A percentile compares a stretch with the other conserved stretches of the same genome.
These are phyloP conservation scores for Oligophagozyma castellii DNA, from an alignment of 1,139 yeast species.

Conservation along the genomic window DNA sequence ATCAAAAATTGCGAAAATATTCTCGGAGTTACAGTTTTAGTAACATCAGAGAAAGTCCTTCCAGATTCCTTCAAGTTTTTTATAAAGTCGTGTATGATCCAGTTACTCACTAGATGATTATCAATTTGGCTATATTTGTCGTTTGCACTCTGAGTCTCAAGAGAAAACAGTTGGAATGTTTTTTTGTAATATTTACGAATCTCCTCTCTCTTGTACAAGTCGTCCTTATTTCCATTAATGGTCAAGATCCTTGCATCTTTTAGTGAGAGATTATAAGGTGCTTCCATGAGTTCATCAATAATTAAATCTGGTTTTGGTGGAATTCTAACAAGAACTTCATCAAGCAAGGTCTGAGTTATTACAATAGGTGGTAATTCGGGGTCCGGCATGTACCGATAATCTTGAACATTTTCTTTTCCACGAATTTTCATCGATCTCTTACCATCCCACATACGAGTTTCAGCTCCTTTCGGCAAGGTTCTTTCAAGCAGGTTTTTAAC, in stretches of 20 bases:
- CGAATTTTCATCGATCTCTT: conserved; percentile 48
- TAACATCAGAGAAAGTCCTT: conserved; percentile 26
- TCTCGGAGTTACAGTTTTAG: conserved; percentile 25
- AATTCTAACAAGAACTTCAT: conserved; percentile 28
- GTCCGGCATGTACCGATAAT: conserved; percentile 90
- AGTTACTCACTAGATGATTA: conserved; percentile 28
- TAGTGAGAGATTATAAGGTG: conserved; percentile 46
- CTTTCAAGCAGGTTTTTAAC: conserved; percentile 28
- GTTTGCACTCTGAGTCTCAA: conserved; percentile 11
- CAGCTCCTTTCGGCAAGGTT: conserved; percentile 30
- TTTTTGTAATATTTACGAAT: conserved; percentile 42
- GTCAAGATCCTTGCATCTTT: conserved; percentile 36
- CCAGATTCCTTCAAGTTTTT: conserved; percentile 52
- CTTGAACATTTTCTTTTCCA: conserved; percentile 68
- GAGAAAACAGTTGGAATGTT: conserved; percentile 23
- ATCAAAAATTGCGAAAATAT: conserved; percentile 33
- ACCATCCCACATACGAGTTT: conserved; percentile 93
- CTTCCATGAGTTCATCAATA: conserved; percentile 32
- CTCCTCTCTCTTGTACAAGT: conserved; percentile 21
- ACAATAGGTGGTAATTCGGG: conserved; percentile 61
- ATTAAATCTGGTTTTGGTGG: conserved; percentile 56
- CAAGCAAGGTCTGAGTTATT: conserved; percentile 32
- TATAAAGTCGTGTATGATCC: conserved; percentile 73
- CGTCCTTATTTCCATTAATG: conserved; percentile 15
- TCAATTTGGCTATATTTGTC: neutral